Evolutionary conservation across 495 filamentous ascomycete genomes (phyloP), one percentile per base, ranked within the genome.

Genomic region (Ascodesmis nigricans): DNA sequence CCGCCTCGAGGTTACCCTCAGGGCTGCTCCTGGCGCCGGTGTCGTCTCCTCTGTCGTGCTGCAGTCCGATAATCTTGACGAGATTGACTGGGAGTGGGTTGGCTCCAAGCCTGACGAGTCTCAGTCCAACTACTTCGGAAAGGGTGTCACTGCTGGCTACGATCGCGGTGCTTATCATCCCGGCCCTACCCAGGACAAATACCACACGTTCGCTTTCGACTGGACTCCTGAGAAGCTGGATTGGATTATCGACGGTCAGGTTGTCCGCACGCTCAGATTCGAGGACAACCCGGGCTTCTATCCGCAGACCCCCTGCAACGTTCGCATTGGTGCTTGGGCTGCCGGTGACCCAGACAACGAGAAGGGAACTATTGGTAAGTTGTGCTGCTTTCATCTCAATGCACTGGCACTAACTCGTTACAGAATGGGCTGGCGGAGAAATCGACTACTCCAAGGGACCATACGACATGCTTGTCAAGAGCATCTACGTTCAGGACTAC

Each of bases 61-160:
- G 36, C 69, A 87, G 54, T 92, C 83, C 6, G 84, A 91, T 53
- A 68, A 73, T 41, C 67, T 91, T 8, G 87, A 97, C 54, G 87
- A 97, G 56, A 80, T 97, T 47, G 87, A 93, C 54, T 80, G 80
- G 65, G 75, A 81, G 50, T 81, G 75, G 75, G 55, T 80, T 9
- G 75, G 75, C 23, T 62, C 63, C 28, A 63, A 73, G 45, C 56
- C 60, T 35, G 63, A 46, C 32, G 53, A 71, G 33, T 75, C 90
- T 9, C 78, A 92, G 56, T 75, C 69, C 51, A 92, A 97, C 58
- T 97, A 82, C 60, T 97, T 84, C 50, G 75, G 78, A 52, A 90
- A 92, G 59, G 87, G 84, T 9, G 71, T 78, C 34, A 77, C 73
- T 0, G 58, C 55, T 8, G 62, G 65, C 6, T 83, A 74, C 50